Evolutionary conservation across 805 yeast genomes (phyloP).

Genomic region (Danielia oregonensis): DNA sequence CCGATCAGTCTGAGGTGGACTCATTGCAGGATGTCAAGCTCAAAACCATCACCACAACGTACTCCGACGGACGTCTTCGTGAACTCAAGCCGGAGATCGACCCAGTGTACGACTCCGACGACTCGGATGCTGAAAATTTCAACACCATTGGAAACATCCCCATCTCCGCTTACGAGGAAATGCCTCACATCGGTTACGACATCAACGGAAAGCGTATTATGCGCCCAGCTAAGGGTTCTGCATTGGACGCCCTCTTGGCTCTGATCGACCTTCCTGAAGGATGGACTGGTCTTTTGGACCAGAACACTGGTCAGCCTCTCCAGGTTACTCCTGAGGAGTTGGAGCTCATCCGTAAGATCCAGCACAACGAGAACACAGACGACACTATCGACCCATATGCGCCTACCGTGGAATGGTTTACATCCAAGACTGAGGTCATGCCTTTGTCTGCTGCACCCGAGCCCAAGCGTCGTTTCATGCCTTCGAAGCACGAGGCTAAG

Average conservation of each 20-base stretch:
- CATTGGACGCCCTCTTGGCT: conserved; percentile 85
- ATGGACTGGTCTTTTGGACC: conserved; percentile 95
- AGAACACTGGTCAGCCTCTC: conserved; percentile 79
- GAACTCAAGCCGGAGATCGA: conserved; percentile 83
- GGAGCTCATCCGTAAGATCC: conserved; percentile 82
- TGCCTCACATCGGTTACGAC: conserved; percentile 96
- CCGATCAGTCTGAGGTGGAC: conserved; percentile 51
- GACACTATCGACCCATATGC: conserved; percentile 83
- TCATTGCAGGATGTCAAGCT: conserved; percentile 55
- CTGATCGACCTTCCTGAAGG: conserved; percentile 94
- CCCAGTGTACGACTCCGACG: conserved; percentile 94
- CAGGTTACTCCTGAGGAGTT: conserved; percentile 84
- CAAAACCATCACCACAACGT: conserved; percentile 46
- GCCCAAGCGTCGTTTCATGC: conserved; percentile 95
- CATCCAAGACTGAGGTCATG: conserved; percentile 78
- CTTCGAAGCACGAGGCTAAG: conserved; percentile 95
- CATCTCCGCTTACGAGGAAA: conserved; percentile 87
- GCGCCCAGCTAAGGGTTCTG: conserved; percentile 98
- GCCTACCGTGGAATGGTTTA: conserved; percentile 94
- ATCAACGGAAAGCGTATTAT: conserved; percentile 96
- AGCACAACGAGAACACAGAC: conserved; percentile 78
- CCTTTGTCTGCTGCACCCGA: conserved; percentile 93
- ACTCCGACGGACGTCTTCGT: conserved; percentile 79
- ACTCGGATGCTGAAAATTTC: conserved; percentile 71
- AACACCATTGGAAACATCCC: conserved; percentile 96